These are phyloP conservation scores for Aspergillus versicolor DNA, from an alignment of 2,329 filamentous ascomycete species.

Conservation along the genomic window DNA sequence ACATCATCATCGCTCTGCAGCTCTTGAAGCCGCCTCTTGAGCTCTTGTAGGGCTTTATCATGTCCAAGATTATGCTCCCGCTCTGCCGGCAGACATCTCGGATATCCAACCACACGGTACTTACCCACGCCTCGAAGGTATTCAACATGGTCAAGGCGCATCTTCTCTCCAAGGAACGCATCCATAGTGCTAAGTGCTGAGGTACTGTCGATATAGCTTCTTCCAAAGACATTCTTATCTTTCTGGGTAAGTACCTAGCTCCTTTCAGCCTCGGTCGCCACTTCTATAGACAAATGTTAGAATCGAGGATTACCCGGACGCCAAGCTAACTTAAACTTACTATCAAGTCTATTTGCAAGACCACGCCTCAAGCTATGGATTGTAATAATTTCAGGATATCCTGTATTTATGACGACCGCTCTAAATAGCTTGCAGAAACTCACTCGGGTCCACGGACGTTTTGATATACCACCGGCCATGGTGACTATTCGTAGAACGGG, in stretches of 20 bases:
- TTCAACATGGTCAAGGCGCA: constrained; percentile 13
- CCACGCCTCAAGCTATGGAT: constrained; percentile 11
- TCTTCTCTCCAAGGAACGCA: constrained; percentile 12
- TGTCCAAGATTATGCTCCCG: constrained; percentile 10
- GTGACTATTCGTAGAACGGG: constrained; percentile 10
- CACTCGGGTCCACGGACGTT: constrained; percentile 7
- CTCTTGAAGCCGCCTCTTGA: constrained; percentile 8
- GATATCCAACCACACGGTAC: constrained; percentile 13
- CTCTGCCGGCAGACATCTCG: constrained; percentile 7
- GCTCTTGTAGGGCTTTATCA: constrained; percentile 8
- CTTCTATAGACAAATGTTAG: constrained; percentile 10
- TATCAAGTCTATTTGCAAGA: constrained; percentile 13
- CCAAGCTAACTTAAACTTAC: constrained; percentile 3
- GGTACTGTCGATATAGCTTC: constrained; percentile 15
- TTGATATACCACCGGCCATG: constrained; percentile 9
- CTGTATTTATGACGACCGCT: constrained; percentile 8
- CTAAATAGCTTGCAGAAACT: constrained; percentile 10
- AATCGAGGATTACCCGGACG: neutral
- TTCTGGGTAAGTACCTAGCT: constrained; percentile 14
- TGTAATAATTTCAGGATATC: constrained; percentile 14
- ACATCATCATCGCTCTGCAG: neutral
- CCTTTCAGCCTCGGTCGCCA: constrained; percentile 5
- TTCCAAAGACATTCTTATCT: constrained; percentile 13
- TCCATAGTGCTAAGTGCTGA: constrained; percentile 13
- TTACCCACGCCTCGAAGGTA: constrained; percentile 11